Conservation (phyloP, 2,329 filamentous ascomycete species). For the Clarireedia monteithiana region DNA sequence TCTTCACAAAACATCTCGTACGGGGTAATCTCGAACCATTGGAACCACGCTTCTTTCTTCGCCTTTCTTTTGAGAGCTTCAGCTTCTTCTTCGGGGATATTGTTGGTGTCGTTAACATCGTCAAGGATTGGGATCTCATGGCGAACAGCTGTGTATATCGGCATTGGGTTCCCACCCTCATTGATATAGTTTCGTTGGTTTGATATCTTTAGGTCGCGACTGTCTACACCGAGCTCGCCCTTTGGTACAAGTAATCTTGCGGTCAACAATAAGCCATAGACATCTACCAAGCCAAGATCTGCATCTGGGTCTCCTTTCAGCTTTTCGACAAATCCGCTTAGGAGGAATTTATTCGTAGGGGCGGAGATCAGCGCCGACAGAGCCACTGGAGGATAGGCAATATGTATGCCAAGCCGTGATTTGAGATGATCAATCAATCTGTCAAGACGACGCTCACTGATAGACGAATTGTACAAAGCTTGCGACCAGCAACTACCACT, state of each 20-base stretch:
- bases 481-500: constrained; percentile 97
- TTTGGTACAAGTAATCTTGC: constrained; percentile 79
- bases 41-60: constrained; percentile 77
- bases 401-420: constrained; percentile 74
- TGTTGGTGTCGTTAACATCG: constrained; percentile 32
- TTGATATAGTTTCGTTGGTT: constrained; percentile 73
- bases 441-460: constrained; percentile 59
- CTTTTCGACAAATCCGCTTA: constrained; percentile 87
- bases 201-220: constrained; percentile 81
- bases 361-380: constrained; percentile 75
- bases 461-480: constrained; percentile 73
- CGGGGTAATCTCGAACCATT: constrained; percentile 94
- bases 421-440: constrained; percentile 80
- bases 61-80: constrained; percentile 44
- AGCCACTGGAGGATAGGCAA: constrained; percentile 83
- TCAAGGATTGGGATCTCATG: constrained; percentile 79
- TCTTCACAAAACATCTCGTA: constrained; percentile 97
- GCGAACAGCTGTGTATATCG: constrained; percentile 91
- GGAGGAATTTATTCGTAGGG: constrained; percentile 85
- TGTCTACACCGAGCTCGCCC: constrained; percentile 70
- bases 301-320: constrained; percentile 73
- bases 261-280: constrained; percentile 82
- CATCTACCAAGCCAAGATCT: constrained; percentile 83
- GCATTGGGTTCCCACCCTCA: constrained; percentile 74
- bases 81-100: constrained; percentile 29